Evolutionary conservation across 2,329 filamentous ascomycete genomes (phyloP), one percentile per base, ranked within the genome.

Genomic region (Penicillium italicum): DNA sequence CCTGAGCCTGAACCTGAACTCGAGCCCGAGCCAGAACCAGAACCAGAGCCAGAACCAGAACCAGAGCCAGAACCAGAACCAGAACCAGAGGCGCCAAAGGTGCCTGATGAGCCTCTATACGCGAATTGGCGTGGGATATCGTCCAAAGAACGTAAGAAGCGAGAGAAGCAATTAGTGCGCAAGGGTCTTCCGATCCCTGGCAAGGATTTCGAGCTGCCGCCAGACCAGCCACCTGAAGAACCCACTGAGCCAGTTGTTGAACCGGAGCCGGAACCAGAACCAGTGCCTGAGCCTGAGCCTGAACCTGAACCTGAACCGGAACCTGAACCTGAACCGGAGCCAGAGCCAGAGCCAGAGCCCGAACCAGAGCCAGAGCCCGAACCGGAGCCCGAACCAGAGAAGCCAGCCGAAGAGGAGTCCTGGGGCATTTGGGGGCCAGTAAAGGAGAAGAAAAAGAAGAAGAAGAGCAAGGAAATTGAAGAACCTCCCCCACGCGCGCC

Each of bases 371-470:
- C 50, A 0, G 58, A 44, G 2, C 48, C 38, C 0, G 28, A 26
- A 14, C 40, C 40, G 0, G 50, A 58, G 24, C 53, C 51, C 4
- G 53, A 59, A 41, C 51, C 56, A 6, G 50, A 57, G 16, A 59
- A 59, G 28, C 56, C 55, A n/a, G 53, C 46, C 8, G 65, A 67
- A 16, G 67, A 67, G 9, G 63, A 67, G 22, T 46, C 59, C 4
- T 73, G 71, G 71, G 68, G 64, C 20, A 63, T 71, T 33, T 77
- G 72, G 74, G 71, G 63, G 2, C 42, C 65, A 8, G 62, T 68
- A 5, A 77, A 76, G 41, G 72, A 74, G 24, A 83, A 82, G 64
- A 82, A 80, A 62, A 73, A 73, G 62, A 70, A 69, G 1, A 80
- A 78, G 61, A 83, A 79, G 65, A 72, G 66, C 52, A 80, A 74